phyloP scores from a whole-genome alignment of 2,329 filamentous ascomycete species.

The Sporothrix brunneoviolacea region DNA sequence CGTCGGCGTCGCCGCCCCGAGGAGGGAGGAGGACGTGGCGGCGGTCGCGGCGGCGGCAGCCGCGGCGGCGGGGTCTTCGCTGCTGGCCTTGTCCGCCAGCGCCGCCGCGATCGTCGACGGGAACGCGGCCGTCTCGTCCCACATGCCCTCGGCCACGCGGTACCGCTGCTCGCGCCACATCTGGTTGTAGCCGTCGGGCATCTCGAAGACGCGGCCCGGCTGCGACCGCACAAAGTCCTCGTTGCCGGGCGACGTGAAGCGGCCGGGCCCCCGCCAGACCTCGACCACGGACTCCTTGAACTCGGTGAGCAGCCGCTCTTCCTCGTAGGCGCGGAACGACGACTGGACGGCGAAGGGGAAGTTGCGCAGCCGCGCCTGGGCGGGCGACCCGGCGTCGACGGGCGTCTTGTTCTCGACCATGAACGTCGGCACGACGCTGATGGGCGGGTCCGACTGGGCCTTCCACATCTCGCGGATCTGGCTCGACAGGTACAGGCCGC shows the following conservation, averaged over 20 bases:
- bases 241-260: constrained; percentile 59
- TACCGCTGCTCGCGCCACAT: constrained; percentile 88
- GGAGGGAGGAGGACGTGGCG: background rate
- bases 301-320: constrained; percentile 87
- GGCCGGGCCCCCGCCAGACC: constrained; percentile 77
- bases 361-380: constrained; percentile 67
- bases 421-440: constrained; percentile 70
- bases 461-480: constrained; percentile 80
- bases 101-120: constrained; percentile 25
- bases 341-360: constrained; percentile 56
- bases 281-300: constrained; percentile 98
- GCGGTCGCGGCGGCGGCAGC: constrained; percentile 7
- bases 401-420: constrained; percentile 80
- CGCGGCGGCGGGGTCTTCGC: constrained; percentile 27
- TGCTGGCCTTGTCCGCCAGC: background rate
- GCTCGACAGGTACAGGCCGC: constrained; percentile 81
- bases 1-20: constrained; percentile 9
- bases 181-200: constrained; percentile 94
- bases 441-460: constrained; percentile 41
- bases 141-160: constrained; percentile 80
- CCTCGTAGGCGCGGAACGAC: constrained; percentile 76
- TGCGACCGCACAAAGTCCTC: constrained; percentile 67
- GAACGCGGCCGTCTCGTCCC: constrained; percentile 75
- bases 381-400: constrained; percentile 76
- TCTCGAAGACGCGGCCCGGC: constrained; percentile 86